These are phyloP conservation scores for Trypanosoma caninum DNA, from an alignment of 208 protist genomes.

Conservation along the genomic window DNA sequence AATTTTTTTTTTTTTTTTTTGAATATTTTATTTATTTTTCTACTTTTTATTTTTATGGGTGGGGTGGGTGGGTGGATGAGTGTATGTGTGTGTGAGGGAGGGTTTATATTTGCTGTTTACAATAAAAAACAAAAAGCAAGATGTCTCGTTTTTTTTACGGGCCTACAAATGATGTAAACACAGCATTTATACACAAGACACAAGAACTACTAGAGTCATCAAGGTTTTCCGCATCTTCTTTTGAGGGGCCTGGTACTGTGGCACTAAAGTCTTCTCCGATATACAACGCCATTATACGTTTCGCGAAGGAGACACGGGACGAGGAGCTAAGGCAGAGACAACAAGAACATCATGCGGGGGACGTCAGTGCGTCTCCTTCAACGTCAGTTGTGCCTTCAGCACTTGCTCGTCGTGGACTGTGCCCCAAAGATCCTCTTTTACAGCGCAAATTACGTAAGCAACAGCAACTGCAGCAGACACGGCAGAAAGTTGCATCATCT, in stretches of 20 bases:
- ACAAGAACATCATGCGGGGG: conserved; percentile 14
- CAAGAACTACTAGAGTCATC: conserved; percentile 1
- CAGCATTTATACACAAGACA: conserved; percentile 13
- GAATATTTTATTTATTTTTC: no score
- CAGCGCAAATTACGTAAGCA: conserved; percentile 38
- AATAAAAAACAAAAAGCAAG: no score
- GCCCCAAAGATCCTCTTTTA: conserved; percentile 55
- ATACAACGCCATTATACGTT: conserved; percentile 16
- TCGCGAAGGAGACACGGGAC: not conserved
- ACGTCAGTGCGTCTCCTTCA: not conserved
- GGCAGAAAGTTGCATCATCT: not conserved
- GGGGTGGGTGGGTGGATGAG: not conserved
- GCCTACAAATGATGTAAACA: conserved; percentile 20
- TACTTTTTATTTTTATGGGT: not conserved
- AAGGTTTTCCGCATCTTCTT: not conserved
- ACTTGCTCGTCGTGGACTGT: conserved; percentile 55
- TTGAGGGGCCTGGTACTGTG: not conserved
- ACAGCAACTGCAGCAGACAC: conserved; percentile 17
- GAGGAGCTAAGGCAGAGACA: conserved; percentile 3
- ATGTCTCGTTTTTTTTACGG: conserved; percentile 17
- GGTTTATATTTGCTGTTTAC: not conserved
- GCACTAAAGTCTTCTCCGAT: conserved; percentile 18
- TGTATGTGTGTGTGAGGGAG: not conserved
- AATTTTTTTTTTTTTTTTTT: no score
- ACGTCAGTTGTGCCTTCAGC: conserved; percentile 20